Percentiles rank a stretch among this genome's conserved stretches.
Conservation (phyloP, 192 early-diverging fungal genomes). For the Backusella psychrophila region DNA sequence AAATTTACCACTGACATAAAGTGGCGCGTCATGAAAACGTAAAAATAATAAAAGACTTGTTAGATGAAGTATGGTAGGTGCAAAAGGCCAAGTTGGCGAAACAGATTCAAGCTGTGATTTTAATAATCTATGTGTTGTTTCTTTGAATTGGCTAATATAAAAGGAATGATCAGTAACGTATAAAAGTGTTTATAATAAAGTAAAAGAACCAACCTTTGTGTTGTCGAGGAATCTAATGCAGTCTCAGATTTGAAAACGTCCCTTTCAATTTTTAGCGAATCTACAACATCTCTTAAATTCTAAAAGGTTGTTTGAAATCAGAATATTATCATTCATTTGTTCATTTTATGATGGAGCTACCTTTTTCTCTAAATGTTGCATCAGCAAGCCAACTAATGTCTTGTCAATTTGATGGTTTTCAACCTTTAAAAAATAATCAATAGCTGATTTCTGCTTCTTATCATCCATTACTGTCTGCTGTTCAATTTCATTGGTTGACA, state of each 20-base stretch:
- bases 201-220: not conserved
- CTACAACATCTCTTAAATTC: not conserved
- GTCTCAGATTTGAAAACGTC: not conserved
- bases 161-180: no score
- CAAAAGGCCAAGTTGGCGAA: not conserved
- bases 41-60: not conserved
- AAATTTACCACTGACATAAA: not conserved
- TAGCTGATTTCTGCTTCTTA: not conserved
- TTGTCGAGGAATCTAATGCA: not conserved
- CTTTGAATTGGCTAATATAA: not conserved
- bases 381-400: not conserved
- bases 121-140: not conserved
- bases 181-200: no score
- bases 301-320: not conserved
- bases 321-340: not conserved
- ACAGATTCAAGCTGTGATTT: not conserved
- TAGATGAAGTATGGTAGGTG: not conserved
- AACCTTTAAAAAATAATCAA: not conserved
- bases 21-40: not conserved
- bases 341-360: not conserved
- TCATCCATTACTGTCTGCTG: not conserved
- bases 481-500: not conserved
- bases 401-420: slow-evolving; percentile 1
- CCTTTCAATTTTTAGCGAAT: not conserved
- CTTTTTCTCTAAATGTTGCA: not conserved